Conservation (phyloP, 768 basidiomycete species). For the Mycena chlorophos region DNA sequence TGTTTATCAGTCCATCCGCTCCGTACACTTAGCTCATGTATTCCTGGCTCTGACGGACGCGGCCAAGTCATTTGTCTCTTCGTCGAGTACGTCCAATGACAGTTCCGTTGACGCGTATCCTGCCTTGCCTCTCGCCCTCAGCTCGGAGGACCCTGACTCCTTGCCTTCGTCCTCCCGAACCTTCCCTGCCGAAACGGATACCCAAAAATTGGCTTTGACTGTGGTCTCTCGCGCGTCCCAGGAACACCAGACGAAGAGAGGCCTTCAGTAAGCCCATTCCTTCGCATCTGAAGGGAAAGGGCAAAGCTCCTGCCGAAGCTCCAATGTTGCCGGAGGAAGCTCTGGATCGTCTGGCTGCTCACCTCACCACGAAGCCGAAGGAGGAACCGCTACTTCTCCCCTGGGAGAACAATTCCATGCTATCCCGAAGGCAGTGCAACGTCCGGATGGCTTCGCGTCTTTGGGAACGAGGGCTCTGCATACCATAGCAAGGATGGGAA, state of each 20-base stretch:
- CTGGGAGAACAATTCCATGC: not conserved
- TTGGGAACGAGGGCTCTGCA: not conserved
- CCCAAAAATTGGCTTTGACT: not conserved
- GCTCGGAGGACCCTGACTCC: too few relatives aligned
- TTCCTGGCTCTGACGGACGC: not conserved
- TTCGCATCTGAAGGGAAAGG: not conserved
- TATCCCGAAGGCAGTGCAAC: not conserved
- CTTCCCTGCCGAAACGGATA: not conserved
- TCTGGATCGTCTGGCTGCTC: not conserved
- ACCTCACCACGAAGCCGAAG: not conserved
- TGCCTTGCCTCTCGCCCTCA: too few relatives aligned
- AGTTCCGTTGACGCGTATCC: not conserved
- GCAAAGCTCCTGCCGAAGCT: not conserved
- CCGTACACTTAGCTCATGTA: not conserved
- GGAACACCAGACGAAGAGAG: not conserved
- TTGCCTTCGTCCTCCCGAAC: too few relatives aligned
- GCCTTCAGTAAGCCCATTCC: not conserved
- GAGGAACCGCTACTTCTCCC: not conserved
- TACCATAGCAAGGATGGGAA: not conserved
- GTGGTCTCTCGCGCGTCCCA: not conserved
- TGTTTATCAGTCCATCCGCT: not conserved
- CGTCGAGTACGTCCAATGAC: not conserved
- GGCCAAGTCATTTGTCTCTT: not conserved
- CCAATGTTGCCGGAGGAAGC: not conserved
- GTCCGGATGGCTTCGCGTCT: not conserved